Conservation (phyloP, 2,329 filamentous ascomycete genomes). For the Pseudocercospora fuligena region DNA sequence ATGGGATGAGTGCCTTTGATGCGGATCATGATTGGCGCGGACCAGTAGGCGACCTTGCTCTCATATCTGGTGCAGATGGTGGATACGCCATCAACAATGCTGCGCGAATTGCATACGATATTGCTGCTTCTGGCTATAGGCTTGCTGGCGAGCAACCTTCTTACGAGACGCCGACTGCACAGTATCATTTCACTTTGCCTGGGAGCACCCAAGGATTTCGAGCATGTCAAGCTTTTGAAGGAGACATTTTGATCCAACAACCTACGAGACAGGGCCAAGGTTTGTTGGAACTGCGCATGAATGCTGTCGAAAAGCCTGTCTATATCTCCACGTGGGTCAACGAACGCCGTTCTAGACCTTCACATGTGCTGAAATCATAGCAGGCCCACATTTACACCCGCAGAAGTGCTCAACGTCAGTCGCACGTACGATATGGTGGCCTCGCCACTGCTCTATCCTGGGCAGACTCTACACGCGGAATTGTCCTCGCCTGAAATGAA, state of each 20-base stretch:
- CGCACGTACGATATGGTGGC: constrained; percentile 1
- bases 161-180: neutral
- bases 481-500: neutral
- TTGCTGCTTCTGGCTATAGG: neutral
- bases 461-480: neutral
- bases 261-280: neutral
- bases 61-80: constrained; percentile 3
- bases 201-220: constrained; percentile 9
- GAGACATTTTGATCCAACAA: neutral
- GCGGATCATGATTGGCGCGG: constrained; percentile 7
- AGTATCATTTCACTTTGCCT: constrained; percentile 10
- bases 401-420: neutral
- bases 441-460: constrained; percentile 6
- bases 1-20: constrained; percentile 6
- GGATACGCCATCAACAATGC: constrained; percentile 11
- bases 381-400: constrained; percentile 2
- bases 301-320: neutral
- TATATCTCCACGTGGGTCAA: neutral
- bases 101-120: constrained; percentile 9
- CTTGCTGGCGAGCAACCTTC: neutral
- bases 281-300: neutral
- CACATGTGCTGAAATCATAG: neutral
- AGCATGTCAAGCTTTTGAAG: neutral
- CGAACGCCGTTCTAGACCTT: no score
- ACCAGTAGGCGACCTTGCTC: neutral